Evolutionary conservation across 2,329 filamentous ascomycete genomes (phyloP).

Genomic region (Leptodontidium sp.): DNA sequence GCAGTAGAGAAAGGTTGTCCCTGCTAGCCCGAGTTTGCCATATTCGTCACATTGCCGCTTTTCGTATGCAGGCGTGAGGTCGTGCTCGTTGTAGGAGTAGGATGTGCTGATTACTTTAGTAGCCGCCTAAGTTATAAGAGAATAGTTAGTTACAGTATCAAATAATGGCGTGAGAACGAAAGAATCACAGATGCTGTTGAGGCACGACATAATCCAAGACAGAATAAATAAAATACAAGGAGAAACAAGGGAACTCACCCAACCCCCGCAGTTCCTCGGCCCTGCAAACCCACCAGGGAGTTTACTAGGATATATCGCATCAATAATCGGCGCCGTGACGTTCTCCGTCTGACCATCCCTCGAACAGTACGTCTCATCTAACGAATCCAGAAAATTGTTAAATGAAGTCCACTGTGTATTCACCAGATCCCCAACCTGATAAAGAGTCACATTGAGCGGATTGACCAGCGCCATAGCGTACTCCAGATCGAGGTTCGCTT

Average conservation of each 20-base stretch:
- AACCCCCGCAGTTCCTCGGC: slow-evolving; percentile 18
- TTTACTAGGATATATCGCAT: slow-evolving; percentile 25
- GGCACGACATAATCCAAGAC: neutral
- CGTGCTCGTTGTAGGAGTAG: slow-evolving; percentile 22
- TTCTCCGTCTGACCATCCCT: slow-evolving; percentile 16
- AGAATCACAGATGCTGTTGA: no score
- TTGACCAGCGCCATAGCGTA: slow-evolving; percentile 57
- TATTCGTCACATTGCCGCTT: slow-evolving; percentile 24
- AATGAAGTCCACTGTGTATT: slow-evolving; percentile 27
- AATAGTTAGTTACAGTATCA: no score
- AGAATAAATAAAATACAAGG: neutral
- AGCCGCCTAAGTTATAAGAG: slow-evolving; percentile 20
- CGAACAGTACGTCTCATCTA: slow-evolving; percentile 45
- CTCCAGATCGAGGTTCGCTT: slow-evolving; percentile 56
- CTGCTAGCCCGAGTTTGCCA: slow-evolving; percentile 24
- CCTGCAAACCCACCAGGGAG: slow-evolving; percentile 21
- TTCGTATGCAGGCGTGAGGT: slow-evolving; percentile 21
- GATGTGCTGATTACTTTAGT: slow-evolving; percentile 28
- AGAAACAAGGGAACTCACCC: neutral
- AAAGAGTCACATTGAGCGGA: slow-evolving; percentile 58
- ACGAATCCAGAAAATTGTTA: slow-evolving; percentile 47
- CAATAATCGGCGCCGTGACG: slow-evolving; percentile 18
- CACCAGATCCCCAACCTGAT: slow-evolving; percentile 51
- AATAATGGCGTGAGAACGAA: no score
- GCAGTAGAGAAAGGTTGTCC: slow-evolving; percentile 20